Evolutionary conservation across 148 eudicot genomes (phyloP), one percentile per base, ranked within the genome.

Genomic region (Cornus florida): DNA sequence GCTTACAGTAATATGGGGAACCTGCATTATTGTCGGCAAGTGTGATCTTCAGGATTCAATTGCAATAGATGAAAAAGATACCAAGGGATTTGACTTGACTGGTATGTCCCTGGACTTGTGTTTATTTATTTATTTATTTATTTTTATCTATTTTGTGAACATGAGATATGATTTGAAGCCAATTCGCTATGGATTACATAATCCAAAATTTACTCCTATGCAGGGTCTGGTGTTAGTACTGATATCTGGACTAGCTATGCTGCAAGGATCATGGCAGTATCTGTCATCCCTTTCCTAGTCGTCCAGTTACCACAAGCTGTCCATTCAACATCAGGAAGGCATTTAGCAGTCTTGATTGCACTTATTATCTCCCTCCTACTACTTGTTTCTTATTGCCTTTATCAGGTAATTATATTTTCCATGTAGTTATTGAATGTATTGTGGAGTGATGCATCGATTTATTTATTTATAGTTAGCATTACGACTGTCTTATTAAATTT

Each of bases 161-260:
- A 3, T 62, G 2, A 7, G 12, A 14, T 62, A 6, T 53, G 59
- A 53, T 53, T 53, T 14, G 59, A 53, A 62, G 66, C 66, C 23
- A 20, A 62, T 24, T 67, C 64, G 39, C 65, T 2, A 28, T 23
- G 75, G 46, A 46, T 35, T n/a, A 16, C 66, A 22, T 79, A 17
- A 73, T 67, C 32, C 23, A 66, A 73, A 48, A 59, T 62, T 20
- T 66, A 73, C 66, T 50, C 8, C 20, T 73, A 22, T 83, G 82
- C 87, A 93, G 97, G 88, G 67, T 91, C 93, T 75, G 98, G 98
- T 81, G 90, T 91, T 62, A 90, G 90, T 72, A 91, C 94, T 80
- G 97, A 91, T 83, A 88, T 95, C 69, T 95, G 97, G 98, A 93
- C 98, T 65, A 86, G 94, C 85, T 91, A 93, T 81, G 91, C 94